Conservation (phyloP, 805 yeast genomes). For the Jamesozyma lodderae region DNA sequence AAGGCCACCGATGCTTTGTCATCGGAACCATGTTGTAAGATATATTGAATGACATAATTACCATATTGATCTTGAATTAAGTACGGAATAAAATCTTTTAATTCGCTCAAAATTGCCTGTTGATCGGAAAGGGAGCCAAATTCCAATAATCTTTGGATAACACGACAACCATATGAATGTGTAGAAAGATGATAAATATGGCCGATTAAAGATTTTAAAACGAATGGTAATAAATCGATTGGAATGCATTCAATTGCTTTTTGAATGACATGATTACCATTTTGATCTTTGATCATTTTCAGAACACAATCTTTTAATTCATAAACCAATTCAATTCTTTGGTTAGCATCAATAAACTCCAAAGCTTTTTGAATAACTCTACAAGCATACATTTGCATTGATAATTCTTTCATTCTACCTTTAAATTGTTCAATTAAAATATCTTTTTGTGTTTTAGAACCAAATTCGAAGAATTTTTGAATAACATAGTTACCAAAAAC, state of each 20-base stretch:
- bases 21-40: conserved; percentile 46
- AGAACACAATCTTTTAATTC: conserved; percentile 60
- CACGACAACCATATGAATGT: conserved; percentile 97
- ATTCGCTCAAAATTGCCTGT: conserved; percentile 54
- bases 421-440: conserved; percentile 47
- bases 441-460: conserved; percentile 58
- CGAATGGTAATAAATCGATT: conserved; percentile 55
- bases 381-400: conserved; percentile 96
- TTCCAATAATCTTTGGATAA: conserved; percentile 85
- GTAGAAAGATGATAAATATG: conserved; percentile 79
- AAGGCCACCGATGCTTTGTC: conserved; percentile 33
- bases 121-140: conserved; percentile 61
- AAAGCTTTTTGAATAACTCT: conserved; percentile 93
- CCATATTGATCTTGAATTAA: conserved; percentile 95
- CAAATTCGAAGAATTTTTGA: conserved; percentile 85
- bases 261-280: conserved; percentile 96
- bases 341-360: conserved; percentile 55
- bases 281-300: conserved; percentile 82
- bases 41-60: conserved; percentile 94
- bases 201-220: conserved; percentile 58
- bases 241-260: conserved; percentile 86
- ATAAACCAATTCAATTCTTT: conserved; percentile 56
- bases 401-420: conserved; percentile 63
- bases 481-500: conserved; percentile 97
- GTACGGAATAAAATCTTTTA: conserved; percentile 61